Conservation (phyloP, 495 filamentous ascomycete genomes). For the Trichocladium antarcticum region DNA sequence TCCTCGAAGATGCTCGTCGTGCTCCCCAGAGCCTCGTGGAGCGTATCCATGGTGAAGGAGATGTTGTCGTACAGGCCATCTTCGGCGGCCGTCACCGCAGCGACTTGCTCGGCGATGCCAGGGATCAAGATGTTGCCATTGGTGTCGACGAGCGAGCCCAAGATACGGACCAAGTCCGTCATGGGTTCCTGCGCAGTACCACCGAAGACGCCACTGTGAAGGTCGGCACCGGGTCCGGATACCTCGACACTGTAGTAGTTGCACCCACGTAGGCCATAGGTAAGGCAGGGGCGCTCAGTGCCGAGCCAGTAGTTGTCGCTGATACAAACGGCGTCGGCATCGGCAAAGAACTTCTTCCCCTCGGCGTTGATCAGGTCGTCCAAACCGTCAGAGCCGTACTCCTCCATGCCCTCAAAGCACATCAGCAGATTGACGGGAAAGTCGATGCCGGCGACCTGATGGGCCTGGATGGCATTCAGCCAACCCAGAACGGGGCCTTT, state of each 20-base stretch:
- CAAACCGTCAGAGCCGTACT: conserved; percentile 93
- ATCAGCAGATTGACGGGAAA: conserved; percentile 96
- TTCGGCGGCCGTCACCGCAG: conserved; percentile 76
- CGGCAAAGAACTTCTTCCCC: conserved; percentile 82
- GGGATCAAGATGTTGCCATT: conserved; percentile 83
- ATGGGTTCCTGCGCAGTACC: conserved; percentile 94
- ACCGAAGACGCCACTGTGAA: conserved; percentile 94
- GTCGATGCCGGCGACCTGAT: conserved; percentile 85
- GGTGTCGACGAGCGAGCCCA: conserved; percentile 74
- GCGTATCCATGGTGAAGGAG: conserved; percentile 87
- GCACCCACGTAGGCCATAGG: conserved; percentile 94
- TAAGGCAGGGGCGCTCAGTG: conserved; percentile 93
- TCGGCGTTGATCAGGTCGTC: conserved; percentile 89
- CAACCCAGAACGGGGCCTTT: conserved; percentile 97
- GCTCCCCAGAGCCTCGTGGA: conserved; percentile 81
- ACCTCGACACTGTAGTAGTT: conserved; percentile 91
- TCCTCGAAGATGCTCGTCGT: conserved; percentile 72
- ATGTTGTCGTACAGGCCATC: conserved; percentile 73
- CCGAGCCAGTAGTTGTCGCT: conserved; percentile 99
- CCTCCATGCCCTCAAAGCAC: conserved; percentile 99
- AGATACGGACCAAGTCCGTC: conserved; percentile 80
- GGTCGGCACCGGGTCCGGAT: conserved; percentile 79
- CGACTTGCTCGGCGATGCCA: conserved; percentile 84
- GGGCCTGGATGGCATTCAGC: conserved; percentile 95
- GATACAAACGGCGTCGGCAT: conserved; percentile 93